Percentiles rank a stretch among this genome's conserved stretches.
These are phyloP conservation scores for Xylariaceae sp. DNA, from an alignment of 2,329 filamentous ascomycete species.

Conservation along the genomic window DNA sequence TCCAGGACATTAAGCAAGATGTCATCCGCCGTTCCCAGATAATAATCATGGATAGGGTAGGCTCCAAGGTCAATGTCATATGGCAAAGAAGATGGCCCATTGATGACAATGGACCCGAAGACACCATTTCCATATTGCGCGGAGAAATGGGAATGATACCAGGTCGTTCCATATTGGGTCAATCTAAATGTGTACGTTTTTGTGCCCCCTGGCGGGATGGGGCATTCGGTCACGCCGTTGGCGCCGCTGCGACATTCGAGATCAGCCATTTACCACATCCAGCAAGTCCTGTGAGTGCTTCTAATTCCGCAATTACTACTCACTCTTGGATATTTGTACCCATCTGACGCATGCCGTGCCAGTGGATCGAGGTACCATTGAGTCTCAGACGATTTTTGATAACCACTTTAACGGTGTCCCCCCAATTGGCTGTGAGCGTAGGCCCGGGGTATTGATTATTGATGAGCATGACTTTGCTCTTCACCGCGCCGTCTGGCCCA, in stretches of 20 bases:
- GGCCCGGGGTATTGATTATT: slow-evolving; percentile 66
- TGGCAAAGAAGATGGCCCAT: slow-evolving; percentile 37
- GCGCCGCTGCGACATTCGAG: slow-evolving; percentile 26
- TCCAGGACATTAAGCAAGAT: slow-evolving; percentile 19
- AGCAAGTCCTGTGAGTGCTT: not conserved
- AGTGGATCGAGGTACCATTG: slow-evolving; percentile 37
- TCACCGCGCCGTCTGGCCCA: slow-evolving; percentile 26
- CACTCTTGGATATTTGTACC: slow-evolving; percentile 35
- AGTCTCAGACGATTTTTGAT: slow-evolving; percentile 63
- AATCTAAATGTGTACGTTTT: slow-evolving; percentile 27
- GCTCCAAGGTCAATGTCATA: slow-evolving; percentile 52
- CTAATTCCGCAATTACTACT: not conserved
- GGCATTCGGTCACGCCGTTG: slow-evolving; percentile 37
- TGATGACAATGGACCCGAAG: slow-evolving; percentile 44
- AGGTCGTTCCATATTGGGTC: slow-evolving; percentile 27
- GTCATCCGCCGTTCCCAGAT: slow-evolving; percentile 37
- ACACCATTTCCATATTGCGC: slow-evolving; percentile 46
- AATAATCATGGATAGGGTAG: slow-evolving; percentile 52
- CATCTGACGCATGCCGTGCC: slow-evolving; percentile 39
- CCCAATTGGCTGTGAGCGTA: slow-evolving; percentile 60
- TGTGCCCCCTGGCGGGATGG: slow-evolving; percentile 22
- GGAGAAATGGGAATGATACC: slow-evolving; percentile 45
- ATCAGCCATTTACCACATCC: not conserved
- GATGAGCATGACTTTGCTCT: slow-evolving; percentile 50
- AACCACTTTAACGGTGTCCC: slow-evolving; percentile 59